These are phyloP conservation scores for Ogataea nonfermentans DNA, from an alignment of 805 yeast species.

Conservation along the genomic window DNA sequence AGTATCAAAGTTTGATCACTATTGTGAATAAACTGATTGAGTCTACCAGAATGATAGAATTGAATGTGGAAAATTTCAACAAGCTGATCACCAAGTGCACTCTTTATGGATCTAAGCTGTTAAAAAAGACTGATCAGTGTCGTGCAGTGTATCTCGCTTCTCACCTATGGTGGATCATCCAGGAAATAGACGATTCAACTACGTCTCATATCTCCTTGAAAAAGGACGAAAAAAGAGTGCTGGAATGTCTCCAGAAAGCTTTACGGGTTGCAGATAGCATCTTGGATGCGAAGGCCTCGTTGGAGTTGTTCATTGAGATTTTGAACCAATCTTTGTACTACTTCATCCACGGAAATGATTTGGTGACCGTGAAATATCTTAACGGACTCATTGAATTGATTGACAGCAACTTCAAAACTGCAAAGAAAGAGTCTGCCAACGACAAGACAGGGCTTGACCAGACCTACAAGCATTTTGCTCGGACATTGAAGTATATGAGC, in stretches of 20 bases:
- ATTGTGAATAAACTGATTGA: constrained; percentile 46
- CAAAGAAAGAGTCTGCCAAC: constrained; percentile 19
- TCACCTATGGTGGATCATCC: constrained; percentile 93
- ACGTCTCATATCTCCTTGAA: constrained; percentile 28
- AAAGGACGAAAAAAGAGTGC: constrained; percentile 63
- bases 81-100: constrained; percentile 81
- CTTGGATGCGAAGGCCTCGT: constrained; percentile 71
- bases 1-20: constrained; percentile 46
- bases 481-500: constrained; percentile 69
- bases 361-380: constrained; percentile 70
- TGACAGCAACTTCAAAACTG: constrained; percentile 52
- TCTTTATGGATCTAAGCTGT: constrained; percentile 79
- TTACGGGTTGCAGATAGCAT: constrained; percentile 91
- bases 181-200: constrained; percentile 36
- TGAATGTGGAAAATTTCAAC: constrained; percentile 65
- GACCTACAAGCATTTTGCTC: constrained; percentile 56
- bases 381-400: constrained; percentile 86
- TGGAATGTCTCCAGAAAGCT: constrained; percentile 89
- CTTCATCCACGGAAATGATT: constrained; percentile 73
- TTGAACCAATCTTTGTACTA: constrained; percentile 82
- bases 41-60: constrained; percentile 40
- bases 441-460: constrained; percentile 28
- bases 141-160: constrained; percentile 84
- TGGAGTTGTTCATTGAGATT: constrained; percentile 86
- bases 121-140: constrained; percentile 94